Evolutionary conservation across 2,329 filamentous ascomycete species (phyloP).

Genomic region (Beauveria varroae): DNA sequence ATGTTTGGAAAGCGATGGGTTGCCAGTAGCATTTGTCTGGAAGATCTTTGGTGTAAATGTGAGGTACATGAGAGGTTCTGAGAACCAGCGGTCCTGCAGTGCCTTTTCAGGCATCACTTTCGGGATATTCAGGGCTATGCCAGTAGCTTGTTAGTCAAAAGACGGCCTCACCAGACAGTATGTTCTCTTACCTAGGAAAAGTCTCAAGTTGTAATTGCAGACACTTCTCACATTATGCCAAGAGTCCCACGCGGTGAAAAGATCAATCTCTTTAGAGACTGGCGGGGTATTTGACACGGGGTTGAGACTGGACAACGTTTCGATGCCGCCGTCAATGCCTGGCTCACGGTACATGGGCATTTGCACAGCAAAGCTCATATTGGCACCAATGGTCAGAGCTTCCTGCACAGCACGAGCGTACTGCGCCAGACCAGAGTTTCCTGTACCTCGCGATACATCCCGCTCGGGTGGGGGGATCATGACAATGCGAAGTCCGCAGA

Average conservation of each 20-base stretch:
- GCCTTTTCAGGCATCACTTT: constrained; percentile 50
- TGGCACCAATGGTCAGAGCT: constrained; percentile 64
- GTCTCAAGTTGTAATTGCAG: constrained; percentile 75
- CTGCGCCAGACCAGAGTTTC: constrained; percentile 52
- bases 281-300: constrained; percentile 22
- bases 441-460: constrained; percentile 46
- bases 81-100: constrained; percentile 61
- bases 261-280: constrained; percentile 37
- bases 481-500: constrained; percentile 81
- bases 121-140: constrained; percentile 48
- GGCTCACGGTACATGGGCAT: constrained; percentile 76
- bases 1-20: constrained; percentile 51
- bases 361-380: constrained; percentile 73
- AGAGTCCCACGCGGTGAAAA: constrained; percentile 82
- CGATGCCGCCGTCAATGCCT: constrained; percentile 43
- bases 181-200: constrained; percentile 69
- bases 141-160: not conserved
- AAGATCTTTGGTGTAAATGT: constrained; percentile 48
- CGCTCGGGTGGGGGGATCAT: constrained; percentile 71
- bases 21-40: constrained; percentile 51
- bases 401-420: constrained; percentile 83
- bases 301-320: constrained; percentile 42
- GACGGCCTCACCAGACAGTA: not conserved
- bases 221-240: constrained; percentile 84
- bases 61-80: constrained; percentile 58